Evolutionary conservation across 331 rosid genomes (phyloP).

Genomic region (Phaseolus coccineus): DNA sequence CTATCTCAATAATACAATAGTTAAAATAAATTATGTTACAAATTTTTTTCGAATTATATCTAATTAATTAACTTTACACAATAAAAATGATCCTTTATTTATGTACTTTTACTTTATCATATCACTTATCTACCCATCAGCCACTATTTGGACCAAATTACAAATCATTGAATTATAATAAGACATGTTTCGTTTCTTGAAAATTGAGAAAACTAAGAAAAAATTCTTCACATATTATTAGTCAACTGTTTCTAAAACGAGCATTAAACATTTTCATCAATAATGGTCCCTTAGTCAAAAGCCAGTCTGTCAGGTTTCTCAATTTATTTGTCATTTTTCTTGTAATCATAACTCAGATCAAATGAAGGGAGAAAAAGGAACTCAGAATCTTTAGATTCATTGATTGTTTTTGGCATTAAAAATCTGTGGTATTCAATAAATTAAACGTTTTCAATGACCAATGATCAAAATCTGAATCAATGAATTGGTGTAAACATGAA

Average conservation of each 20-base stretch:
- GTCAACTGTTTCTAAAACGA: background rate
- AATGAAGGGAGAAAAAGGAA: background rate
- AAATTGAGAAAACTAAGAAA: constrained; percentile 2
- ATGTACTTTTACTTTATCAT: too few species aligned
- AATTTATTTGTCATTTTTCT: background rate
- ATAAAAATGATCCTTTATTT: too few species aligned
- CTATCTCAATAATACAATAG: too few species aligned
- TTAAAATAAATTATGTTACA: too few species aligned
- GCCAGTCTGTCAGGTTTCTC: background rate
- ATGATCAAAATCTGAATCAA: background rate
- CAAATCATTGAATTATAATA: background rate
- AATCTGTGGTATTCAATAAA: background rate
- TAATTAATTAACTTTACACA: too few species aligned
- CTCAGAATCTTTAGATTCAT: background rate
- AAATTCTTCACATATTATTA: background rate
- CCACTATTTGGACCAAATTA: too few species aligned
- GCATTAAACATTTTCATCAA: background rate
- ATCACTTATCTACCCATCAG: too few species aligned
- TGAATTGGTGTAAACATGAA: background rate
- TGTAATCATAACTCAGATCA: too few species aligned
- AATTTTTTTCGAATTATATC: too few species aligned
- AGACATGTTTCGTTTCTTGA: background rate
- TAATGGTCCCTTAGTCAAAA: background rate
- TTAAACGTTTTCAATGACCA: constrained; percentile 10
- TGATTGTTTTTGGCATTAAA: background rate